Conservation (phyloP, 139 green algal species). For the Coccomyxa sp. region DNA sequence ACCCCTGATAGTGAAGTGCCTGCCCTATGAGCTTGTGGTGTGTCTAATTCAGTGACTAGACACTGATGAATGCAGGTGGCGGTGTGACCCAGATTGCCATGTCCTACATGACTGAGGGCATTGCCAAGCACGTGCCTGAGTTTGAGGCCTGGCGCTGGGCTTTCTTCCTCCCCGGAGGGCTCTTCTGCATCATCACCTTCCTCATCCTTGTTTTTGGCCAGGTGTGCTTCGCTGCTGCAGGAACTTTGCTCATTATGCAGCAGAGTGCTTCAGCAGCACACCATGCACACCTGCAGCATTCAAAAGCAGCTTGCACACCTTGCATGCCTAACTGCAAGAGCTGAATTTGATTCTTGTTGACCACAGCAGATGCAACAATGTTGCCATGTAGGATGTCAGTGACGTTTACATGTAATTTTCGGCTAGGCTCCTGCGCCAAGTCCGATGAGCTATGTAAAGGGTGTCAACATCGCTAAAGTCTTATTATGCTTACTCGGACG, state of each 20-base stretch:
- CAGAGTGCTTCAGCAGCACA: too few relatives aligned
- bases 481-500: too few relatives aligned
- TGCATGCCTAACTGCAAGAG: too few relatives aligned
- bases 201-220: slow-evolving; percentile 50
- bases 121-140: slow-evolving; percentile 26
- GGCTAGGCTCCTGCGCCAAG: too few relatives aligned
- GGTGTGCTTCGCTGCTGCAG: slow-evolving; percentile 6
- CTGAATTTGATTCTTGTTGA: too few relatives aligned
- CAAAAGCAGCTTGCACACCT: too few relatives aligned
- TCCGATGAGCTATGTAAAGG: too few relatives aligned
- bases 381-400: too few relatives aligned
- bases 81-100: slow-evolving; percentile 91
- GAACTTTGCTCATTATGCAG: neutral
- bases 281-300: too few relatives aligned
- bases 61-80: slow-evolving; percentile 38
- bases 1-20: neutral
- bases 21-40: neutral
- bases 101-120: slow-evolving; percentile 75
- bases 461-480: too few relatives aligned
- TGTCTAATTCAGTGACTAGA: neutral
- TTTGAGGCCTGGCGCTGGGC: slow-evolving; percentile 81
- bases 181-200: slow-evolving; percentile 67
- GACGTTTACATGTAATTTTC: too few relatives aligned
- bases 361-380: too few relatives aligned
- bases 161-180: slow-evolving; percentile 81